Percentiles rank a stretch among this genome's conserved stretches.
Evolutionary conservation across 371 early-diverging fungal genomes (phyloP).

Genomic region (Mucor lusitanicus): DNA sequence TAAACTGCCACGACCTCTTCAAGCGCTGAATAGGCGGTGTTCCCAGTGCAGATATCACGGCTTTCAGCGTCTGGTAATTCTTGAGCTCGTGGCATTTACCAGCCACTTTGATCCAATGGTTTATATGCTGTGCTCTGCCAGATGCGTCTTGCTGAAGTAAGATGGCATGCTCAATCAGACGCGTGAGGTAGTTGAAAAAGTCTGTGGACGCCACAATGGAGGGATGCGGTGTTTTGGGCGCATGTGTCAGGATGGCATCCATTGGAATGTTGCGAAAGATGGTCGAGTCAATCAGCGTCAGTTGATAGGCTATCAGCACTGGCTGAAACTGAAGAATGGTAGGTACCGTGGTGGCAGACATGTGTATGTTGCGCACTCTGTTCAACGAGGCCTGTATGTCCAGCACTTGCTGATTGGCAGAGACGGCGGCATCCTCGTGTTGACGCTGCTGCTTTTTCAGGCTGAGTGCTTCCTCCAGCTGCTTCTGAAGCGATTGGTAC

Average conservation of each 20-base stretch:
- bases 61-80: constrained; percentile 77
- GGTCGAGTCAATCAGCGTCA: constrained; percentile 72
- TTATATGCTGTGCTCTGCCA: constrained; percentile 64
- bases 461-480: constrained; percentile 20
- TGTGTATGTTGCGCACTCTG: constrained; percentile 55
- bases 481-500: constrained; percentile 30
- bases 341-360: constrained; percentile 55
- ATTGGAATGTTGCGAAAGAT: constrained; percentile 71
- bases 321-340: constrained; percentile 69
- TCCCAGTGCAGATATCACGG: constrained; percentile 68
- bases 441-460: not conserved
- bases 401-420: not conserved
- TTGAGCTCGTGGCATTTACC: constrained; percentile 58
- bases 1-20: constrained; percentile 73
- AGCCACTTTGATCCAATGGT: constrained; percentile 78
- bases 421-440: not conserved
- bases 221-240: constrained; percentile 65
- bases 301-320: constrained; percentile 69
- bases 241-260: constrained; percentile 61
- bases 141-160: constrained; percentile 62
- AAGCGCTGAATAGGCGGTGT: constrained; percentile 78
- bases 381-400: constrained; percentile 33
- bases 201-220: constrained; percentile 74
- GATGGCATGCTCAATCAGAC: constrained; percentile 73
- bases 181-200: constrained; percentile 82